These are phyloP conservation scores for Solanum arcanum DNA, from an alignment of 257 asterid genomes.

Conservation along the genomic window DNA sequence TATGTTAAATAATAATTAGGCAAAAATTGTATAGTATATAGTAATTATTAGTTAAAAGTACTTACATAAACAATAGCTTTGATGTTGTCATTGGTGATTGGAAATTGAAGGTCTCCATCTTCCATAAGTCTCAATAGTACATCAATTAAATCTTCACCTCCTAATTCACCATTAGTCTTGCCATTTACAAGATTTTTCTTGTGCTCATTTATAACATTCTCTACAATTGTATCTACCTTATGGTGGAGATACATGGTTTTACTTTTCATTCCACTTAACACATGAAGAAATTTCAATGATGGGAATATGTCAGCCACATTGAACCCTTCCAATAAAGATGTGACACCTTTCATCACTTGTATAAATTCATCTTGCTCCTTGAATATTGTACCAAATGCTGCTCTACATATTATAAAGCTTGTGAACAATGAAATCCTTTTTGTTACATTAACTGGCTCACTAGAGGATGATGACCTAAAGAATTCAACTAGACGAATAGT, in stretches of 20 bases:
- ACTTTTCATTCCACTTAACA: background rate
- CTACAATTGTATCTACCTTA: background rate
- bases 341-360: background rate
- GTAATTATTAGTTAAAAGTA: background rate
- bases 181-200: background rate
- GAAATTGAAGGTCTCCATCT: background rate
- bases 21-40: background rate
- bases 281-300: background rate
- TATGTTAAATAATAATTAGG: background rate
- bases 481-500: background rate
- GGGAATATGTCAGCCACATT: background rate
- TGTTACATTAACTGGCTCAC: background rate
- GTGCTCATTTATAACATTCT: background rate
- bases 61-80: slow-evolving; percentile 2
- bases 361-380: background rate
- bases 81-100: background rate
- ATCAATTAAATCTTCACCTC: background rate
- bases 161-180: background rate
- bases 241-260: background rate
- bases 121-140: background rate
- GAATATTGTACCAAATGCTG: background rate
- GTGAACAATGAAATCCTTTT: background rate
- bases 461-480: background rate
- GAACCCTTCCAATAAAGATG: background rate
- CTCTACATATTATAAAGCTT: background rate